Percentiles rank a stretch among this genome's conserved stretches.
Evolutionary conservation across 106 monocot species (phyloP).

Genomic region (Dioscorea dumetorum): DNA sequence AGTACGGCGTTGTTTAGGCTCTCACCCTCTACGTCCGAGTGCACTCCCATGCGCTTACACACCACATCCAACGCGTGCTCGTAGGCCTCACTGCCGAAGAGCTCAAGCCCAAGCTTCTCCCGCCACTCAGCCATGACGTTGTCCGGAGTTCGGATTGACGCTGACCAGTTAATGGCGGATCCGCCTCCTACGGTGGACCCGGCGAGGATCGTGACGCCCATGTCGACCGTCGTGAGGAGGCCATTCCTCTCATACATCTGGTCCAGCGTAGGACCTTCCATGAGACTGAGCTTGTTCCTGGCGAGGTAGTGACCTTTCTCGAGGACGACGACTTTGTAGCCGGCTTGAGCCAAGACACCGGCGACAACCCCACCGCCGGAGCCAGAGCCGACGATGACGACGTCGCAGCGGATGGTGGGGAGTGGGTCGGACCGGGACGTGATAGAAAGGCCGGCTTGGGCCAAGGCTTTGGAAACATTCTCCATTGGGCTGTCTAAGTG

Average conservation of each 20-base stretch:
- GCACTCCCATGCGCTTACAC: conserved; percentile 56
- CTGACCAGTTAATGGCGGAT: conserved; percentile 58
- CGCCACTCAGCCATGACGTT: conserved; percentile 40
- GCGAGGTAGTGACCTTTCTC: conserved; percentile 49
- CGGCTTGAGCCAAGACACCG: conserved; percentile 41
- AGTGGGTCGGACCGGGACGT: neutral
- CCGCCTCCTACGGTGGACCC: conserved; percentile 59
- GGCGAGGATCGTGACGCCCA: conserved; percentile 22
- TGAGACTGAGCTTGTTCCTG: conserved; percentile 10
- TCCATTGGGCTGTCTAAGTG: conserved; percentile 4
- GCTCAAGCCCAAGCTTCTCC: conserved; percentile 29
- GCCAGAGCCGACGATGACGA: conserved; percentile 50
- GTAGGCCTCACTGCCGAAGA: conserved; percentile 61
- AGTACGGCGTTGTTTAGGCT: conserved; percentile 41
- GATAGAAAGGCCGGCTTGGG: conserved; percentile 13
- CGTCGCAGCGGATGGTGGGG: conserved; percentile 43
- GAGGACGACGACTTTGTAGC: conserved; percentile 54
- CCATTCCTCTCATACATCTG: conserved; percentile 40
- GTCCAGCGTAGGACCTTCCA: conserved; percentile 33
- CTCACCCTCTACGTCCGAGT: conserved; percentile 23
- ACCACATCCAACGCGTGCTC: conserved; percentile 45
- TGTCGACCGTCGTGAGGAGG: conserved; percentile 23
- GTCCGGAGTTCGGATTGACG: conserved; percentile 39
- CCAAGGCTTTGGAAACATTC: conserved; percentile 7
- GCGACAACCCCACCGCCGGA: conserved; percentile 54